phyloP scores from a whole-genome alignment of 1,284 basidiomycete species.

The Puccinia triticina region DNA sequence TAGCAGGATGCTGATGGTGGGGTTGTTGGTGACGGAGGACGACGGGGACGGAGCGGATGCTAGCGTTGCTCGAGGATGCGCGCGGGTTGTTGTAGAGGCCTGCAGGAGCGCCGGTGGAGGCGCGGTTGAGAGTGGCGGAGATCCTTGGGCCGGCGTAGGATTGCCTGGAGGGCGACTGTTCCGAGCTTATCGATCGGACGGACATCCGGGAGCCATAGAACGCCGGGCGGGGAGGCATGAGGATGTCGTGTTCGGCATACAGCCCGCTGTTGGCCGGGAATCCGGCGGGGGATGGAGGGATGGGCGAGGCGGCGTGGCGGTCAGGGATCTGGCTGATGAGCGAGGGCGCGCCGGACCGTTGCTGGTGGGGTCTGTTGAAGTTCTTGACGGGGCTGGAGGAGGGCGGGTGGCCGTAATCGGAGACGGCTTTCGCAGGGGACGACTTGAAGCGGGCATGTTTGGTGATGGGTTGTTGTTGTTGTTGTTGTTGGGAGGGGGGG shows the following conservation, averaged over 20 bases:
- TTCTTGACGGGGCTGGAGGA: neutral
- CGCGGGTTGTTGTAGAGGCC: conserved; percentile 14
- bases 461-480: neutral
- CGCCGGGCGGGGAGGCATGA: conserved; percentile 39
- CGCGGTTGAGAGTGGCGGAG: neutral
- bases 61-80: neutral
- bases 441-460: neutral
- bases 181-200: neutral
- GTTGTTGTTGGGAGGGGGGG: too few species aligned
- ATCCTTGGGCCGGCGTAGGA: neutral
- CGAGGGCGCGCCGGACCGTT: neutral
- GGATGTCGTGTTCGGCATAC: conserved; percentile 22
- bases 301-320: neutral
- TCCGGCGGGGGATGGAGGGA: neutral
- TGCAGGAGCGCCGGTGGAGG: neutral
- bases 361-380: neutral
- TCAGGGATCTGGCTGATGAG: neutral
- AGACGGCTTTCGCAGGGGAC: neutral
- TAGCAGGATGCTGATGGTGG: neutral
- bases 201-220: conserved; percentile 45
- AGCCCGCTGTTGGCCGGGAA: neutral
- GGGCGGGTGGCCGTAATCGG: neutral
- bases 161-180: neutral
- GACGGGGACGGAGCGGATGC: neutral
- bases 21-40: neutral